phyloP scores from a whole-genome alignment of 2,329 filamentous ascomycete genomes.

The Anthostomella pinea region DNA sequence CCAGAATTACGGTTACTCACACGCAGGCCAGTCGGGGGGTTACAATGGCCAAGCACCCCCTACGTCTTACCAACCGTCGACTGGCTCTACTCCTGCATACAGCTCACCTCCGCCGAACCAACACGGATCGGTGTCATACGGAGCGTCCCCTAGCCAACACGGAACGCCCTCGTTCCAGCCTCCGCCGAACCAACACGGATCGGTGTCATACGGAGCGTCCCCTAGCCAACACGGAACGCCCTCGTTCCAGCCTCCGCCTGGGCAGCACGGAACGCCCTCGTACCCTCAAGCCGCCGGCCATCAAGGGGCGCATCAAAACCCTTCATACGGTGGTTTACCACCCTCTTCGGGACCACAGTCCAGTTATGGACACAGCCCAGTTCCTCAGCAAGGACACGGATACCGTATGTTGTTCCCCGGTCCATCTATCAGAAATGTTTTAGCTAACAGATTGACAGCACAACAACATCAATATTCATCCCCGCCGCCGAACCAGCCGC shows the following conservation, averaged over 20 bases:
- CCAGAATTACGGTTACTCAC: conserved; percentile 63
- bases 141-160: conserved; percentile 22
- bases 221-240: conserved; percentile 15
- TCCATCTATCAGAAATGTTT: neutral
- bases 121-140: conserved; percentile 26
- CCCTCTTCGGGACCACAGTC: conserved; percentile 19
- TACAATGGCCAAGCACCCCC: conserved; percentile 64
- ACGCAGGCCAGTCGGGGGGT: conserved; percentile 49
- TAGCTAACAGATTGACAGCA: conserved; percentile 17
- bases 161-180: conserved; percentile 20
- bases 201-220: conserved; percentile 19
- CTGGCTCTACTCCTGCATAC: conserved; percentile 27
- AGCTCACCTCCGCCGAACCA: conserved; percentile 27
- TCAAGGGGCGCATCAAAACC: conserved; percentile 23
- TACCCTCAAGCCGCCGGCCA: conserved; percentile 31
- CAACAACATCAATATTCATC: conserved; percentile 32
- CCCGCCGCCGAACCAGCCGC: conserved; percentile 24
- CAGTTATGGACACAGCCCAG: conserved; percentile 29
- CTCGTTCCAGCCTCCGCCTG: conserved; percentile 26
- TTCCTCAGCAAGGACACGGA: conserved; percentile 26
- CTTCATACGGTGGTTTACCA: conserved; percentile 19
- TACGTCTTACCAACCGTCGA: conserved; percentile 52
- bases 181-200: conserved; percentile 21
- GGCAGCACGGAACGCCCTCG: conserved; percentile 26
- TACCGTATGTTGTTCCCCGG: conserved; percentile 25